phyloP scores from a whole-genome alignment of 2,329 filamentous ascomycete species.

The Monilinia aucupariae region DNA sequence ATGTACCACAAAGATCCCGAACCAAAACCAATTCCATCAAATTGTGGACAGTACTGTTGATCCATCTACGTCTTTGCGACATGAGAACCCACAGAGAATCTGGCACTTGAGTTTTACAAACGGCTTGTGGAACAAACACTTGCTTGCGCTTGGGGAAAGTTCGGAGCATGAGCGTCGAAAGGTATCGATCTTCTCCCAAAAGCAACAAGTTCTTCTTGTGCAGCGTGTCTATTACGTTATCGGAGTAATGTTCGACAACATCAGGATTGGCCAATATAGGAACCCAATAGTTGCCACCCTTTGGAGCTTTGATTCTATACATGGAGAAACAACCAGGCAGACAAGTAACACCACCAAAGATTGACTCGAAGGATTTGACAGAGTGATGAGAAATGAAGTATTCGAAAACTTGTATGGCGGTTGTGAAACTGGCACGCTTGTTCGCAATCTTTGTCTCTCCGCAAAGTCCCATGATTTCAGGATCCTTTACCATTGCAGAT shows the following conservation, averaged over 20 bases:
- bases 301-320: conserved; percentile 99
- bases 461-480: conserved; percentile 97
- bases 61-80: conserved; percentile 94
- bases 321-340: conserved; percentile 99
- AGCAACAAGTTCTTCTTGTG: conserved; percentile 96
- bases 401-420: conserved; percentile 98
- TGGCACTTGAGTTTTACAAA: conserved; percentile 97
- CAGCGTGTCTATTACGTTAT: conserved; percentile 96
- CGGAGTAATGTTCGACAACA: conserved; percentile 97
- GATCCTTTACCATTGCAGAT: conserved; percentile 97
- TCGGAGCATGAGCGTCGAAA: conserved; percentile 95
- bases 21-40: conserved; percentile 96
- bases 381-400: conserved; percentile 99
- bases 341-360: conserved; percentile 98
- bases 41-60: conserved; percentile 98
- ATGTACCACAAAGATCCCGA: conserved; percentile 92
- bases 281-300: conserved; percentile 99
- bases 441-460: conserved; percentile 99
- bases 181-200: conserved; percentile 87
- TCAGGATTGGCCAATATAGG: conserved; percentile 97
- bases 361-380: conserved; percentile 94
- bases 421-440: conserved; percentile 90
- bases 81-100: conserved; percentile 87
- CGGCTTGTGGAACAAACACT: conserved; percentile 95
- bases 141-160: conserved; percentile 99